These are phyloP conservation scores for Cladophialophora immunda DNA, from an alignment of 2,329 filamentous ascomycete genomes.

Conservation along the genomic window DNA sequence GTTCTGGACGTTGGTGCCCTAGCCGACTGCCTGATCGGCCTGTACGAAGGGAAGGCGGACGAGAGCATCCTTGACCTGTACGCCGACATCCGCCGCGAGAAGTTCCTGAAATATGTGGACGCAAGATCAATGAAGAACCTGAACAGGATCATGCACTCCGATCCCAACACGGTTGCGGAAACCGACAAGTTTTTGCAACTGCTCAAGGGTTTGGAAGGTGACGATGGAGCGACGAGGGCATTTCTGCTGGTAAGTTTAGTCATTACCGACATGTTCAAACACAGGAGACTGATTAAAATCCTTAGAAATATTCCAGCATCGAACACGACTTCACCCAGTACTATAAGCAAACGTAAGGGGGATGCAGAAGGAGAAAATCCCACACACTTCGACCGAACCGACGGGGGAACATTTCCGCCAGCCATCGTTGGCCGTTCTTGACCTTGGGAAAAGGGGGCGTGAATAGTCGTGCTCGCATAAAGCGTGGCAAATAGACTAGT, in stretches of 20 bases:
- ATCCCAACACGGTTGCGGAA: constrained; percentile 47
- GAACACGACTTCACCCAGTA: constrained; percentile 34
- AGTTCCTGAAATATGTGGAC: constrained; percentile 50
- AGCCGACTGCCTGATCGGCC: constrained; percentile 64
- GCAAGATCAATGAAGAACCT: constrained; percentile 53
- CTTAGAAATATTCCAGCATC: constrained; percentile 31
- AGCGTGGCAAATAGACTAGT: neutral
- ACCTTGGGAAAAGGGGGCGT: neutral
- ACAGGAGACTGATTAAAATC: neutral
- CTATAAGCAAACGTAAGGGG: constrained; percentile 17
- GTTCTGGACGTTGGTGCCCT: constrained; percentile 70
- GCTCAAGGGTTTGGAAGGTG: constrained; percentile 45
- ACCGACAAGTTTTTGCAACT: constrained; percentile 49
- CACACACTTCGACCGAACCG: neutral
- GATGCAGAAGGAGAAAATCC: neutral
- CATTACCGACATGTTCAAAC: neutral
- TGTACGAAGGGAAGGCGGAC: constrained; percentile 49
- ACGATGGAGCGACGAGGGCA: constrained; percentile 40
- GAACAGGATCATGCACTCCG: constrained; percentile 44
- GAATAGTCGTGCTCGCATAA: neutral
- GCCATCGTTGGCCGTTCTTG: too few species aligned
- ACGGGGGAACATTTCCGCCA: too few species aligned
- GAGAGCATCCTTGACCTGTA: constrained; percentile 55
- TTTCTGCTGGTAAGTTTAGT: constrained; percentile 30
- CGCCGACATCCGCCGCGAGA: constrained; percentile 49